Evolutionary conservation across 1,139 yeast genomes (phyloP).

Genomic region (Debaryomyces subglobosus): DNA sequence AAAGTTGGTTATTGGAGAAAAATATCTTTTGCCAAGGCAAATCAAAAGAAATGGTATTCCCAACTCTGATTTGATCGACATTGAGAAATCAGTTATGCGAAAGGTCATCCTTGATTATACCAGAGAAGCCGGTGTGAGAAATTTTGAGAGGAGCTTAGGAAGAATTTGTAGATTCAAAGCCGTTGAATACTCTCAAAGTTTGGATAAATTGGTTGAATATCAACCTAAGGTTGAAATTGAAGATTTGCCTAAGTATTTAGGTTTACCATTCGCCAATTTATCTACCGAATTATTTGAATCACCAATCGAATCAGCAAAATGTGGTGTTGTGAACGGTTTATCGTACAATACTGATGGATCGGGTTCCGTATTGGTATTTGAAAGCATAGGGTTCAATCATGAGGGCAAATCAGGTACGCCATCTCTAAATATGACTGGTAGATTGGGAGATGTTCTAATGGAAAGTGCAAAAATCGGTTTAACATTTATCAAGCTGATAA

Average conservation of each 20-base stretch:
- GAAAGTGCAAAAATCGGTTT: conserved; percentile 84
- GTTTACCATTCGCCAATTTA: conserved; percentile 48
- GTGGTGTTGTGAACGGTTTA: conserved; percentile 88
- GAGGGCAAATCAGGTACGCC: conserved; percentile 36
- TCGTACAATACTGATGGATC: conserved; percentile 89
- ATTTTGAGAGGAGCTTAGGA: conserved; percentile 71
- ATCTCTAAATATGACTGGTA: conserved; percentile 73
- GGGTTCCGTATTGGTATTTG: conserved; percentile 82
- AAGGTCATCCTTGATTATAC: conserved; percentile 72
- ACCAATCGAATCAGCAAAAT: conserved; percentile 37
- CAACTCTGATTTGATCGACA: conserved; percentile 35
- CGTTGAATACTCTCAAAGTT: conserved; percentile 63
- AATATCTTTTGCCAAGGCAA: conserved; percentile 80
- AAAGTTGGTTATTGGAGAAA: conserved; percentile 72
- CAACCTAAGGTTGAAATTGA: conserved; percentile 41
- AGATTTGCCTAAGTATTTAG: conserved; percentile 55
- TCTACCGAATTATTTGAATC: conserved; percentile 32
- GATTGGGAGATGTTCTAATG: conserved; percentile 78
- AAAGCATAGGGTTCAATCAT: conserved; percentile 67
- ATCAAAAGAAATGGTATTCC: conserved; percentile 70
- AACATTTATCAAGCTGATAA: conserved; percentile 69
- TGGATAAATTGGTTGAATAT: conserved; percentile 28
- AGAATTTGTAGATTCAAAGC: conserved; percentile 81
- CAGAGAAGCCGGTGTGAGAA: conserved; percentile 87
- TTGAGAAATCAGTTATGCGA: conserved; percentile 56